Evolutionary conservation across 768 basidiomycete genomes (phyloP), one percentile per base, ranked within the genome.

Genomic region (Leccinum variicolor): DNA sequence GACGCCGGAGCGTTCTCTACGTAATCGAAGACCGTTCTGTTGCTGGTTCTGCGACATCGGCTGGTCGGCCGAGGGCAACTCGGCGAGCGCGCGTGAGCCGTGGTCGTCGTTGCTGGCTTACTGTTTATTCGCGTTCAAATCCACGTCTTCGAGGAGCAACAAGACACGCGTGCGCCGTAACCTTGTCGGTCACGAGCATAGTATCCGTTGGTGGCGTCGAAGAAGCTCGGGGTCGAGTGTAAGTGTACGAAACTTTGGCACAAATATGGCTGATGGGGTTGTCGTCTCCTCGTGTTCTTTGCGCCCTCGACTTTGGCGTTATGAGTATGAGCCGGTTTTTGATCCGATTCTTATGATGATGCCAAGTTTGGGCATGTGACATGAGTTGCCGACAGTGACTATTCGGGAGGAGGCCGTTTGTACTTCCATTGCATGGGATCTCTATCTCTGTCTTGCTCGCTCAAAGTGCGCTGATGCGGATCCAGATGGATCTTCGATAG

Each of bases 1-100:
- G 36, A n/a, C 17, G 17, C 36, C 36, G 36, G 36, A n/a, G 9
- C 36, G 17, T 15, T 39, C 36, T 3, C 39, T 41, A 64, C 66
- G 60, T 66, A 66, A 68, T 59, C 36, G 56, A 67, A 68, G 66
- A 9, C 50, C 5, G 19, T 14, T 17, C 3, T 17, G 49, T 23
- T 15, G 52, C 7, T 28, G 21, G 9, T 34, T 39, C 33, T 29
- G 28, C 56, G 17, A 28, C 21, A 46, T 50, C 60, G 46, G 56
- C 49, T 52, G 54, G 61, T 50, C 52, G 25, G 34, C n/a, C 17
- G n/a, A 10, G 34, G 15, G 36, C 17, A n/a, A n/a, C 36, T 39
- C 17, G 17, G 17, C 17, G 9, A 39, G 36, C 7, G 36, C 0
- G 17, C 36, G 33, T 34, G 33, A 17, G 15, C 7, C 15, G 49